A percentile compares a stretch with the other conserved stretches of the same genome.
phyloP scores from a whole-genome alignment of 192 early-diverging fungal genomes.

The Coemansia sp. region DNA sequence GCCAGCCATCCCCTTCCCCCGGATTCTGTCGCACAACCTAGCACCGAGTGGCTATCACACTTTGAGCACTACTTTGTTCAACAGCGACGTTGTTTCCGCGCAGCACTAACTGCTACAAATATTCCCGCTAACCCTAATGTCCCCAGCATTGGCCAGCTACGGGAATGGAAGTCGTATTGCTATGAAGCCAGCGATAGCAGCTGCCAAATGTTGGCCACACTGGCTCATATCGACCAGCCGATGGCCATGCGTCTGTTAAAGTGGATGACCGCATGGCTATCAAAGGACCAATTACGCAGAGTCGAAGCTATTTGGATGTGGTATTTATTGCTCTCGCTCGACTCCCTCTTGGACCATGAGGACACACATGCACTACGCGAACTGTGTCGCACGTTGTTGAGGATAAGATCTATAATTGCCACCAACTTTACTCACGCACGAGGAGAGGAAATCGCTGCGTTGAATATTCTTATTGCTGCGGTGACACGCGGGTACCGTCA shows the following conservation, averaged over 20 bases:
- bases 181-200: slow-evolving; percentile 8
- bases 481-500: slow-evolving; percentile 45
- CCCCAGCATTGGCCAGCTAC: slow-evolving; percentile 19
- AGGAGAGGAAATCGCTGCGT: slow-evolving; percentile 37
- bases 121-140: slow-evolving; percentile 17
- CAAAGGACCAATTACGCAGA: slow-evolving; percentile 22
- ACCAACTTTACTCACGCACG: slow-evolving; percentile 7
- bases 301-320: slow-evolving; percentile 46
- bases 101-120: not conserved
- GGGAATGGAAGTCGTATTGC: slow-evolving; percentile 45
- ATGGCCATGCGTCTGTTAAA: slow-evolving; percentile 42
- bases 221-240: slow-evolving; percentile 38
- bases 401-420: slow-evolving; percentile 21
- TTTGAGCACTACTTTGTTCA: slow-evolving; percentile 16
- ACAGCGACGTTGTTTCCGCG: slow-evolving; percentile 13
- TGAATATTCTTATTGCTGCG: slow-evolving; percentile 41
- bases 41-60: slow-evolving; percentile 15
- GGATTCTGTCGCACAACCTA: not conserved
- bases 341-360: slow-evolving; percentile 40
- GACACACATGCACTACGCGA: slow-evolving; percentile 47
- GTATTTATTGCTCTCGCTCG: slow-evolving; percentile 41
- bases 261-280: slow-evolving; percentile 40
- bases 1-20: not conserved
- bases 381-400: slow-evolving; percentile 34
- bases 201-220: slow-evolving; percentile 22